Evolutionary conservation across 2,329 filamentous ascomycete species (phyloP), one percentile per base, ranked within the genome.

Genomic region (Davidsoniella virescens): DNA sequence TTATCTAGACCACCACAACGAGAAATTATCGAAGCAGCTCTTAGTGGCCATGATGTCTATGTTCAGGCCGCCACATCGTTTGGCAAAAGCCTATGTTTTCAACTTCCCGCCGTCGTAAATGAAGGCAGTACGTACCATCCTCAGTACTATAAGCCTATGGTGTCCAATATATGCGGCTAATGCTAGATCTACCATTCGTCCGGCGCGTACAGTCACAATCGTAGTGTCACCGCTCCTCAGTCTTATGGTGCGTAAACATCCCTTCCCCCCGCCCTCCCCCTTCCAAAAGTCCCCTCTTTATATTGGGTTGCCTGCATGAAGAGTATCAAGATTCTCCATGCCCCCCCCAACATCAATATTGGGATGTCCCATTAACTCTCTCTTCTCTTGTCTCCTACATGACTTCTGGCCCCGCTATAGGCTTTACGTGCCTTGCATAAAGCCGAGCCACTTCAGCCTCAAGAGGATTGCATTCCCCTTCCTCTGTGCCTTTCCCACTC

Each of bases 71-170:
- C 84, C 50, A 88, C 84, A 2, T 86, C 82, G 8, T 95, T 95
- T 63, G 90, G 88, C 40, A 95, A 95, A 65, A 93, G 86, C 60
- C 65, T 95, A 49, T 95, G 90, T 67, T 95, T 90, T 61, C 88
- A 95, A 62, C 72, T 95, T 1, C 88, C 88, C 7, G 88, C 88
- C 20, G 80, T 95, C 29, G 80, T 94, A 51, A 83, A 90, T 59
- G 78, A 81, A 63, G 90, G 90, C 56, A 87, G 84, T 87, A 67
- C 60, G 80, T 74, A 33, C 5, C 36, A 6, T 6, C 5, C 18
- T 38, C 18, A n/a, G 9, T 14, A 8, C 44, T 14, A 17, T 16
- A 18, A 25, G 17, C 6, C 33, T n/a, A 9, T 12, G 5, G 16
- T 42, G 16, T 23, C 17, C 20, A 5, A 42, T 42, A 12, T 17